These are phyloP conservation scores for Triticum turgidum DNA, from an alignment of 176 grass and related monocot species.

Conservation along the genomic window DNA sequence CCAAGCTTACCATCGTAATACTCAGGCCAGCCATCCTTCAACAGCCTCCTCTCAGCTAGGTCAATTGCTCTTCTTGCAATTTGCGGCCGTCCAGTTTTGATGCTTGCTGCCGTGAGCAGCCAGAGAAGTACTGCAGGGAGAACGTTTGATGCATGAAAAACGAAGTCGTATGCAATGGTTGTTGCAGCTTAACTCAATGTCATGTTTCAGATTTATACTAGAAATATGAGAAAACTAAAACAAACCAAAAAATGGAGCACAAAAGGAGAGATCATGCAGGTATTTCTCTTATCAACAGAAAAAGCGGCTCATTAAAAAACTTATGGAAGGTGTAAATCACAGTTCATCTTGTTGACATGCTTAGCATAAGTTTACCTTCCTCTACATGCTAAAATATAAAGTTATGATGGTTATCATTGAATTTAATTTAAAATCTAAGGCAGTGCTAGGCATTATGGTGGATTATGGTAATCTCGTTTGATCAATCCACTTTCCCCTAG, in stretches of 20 bases:
- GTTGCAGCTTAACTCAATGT: neutral
- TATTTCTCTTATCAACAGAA: neutral
- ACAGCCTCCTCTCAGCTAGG: constrained; percentile 63
- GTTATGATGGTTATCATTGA: neutral
- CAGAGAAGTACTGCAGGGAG: constrained; percentile 73
- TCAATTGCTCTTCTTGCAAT: constrained; percentile 79
- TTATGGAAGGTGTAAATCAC: neutral
- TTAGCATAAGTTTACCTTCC: neutral
- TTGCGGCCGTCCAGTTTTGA: constrained; percentile 80
- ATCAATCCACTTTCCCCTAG: neutral
- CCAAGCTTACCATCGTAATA: constrained; percentile 94
- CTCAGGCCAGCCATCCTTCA: constrained; percentile 93
- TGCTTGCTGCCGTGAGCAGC: constrained; percentile 84
- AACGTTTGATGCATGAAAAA: neutral
- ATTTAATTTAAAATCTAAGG: neutral
- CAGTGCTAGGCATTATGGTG: neutral
- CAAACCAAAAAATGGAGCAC: neutral
- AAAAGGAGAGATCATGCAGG: neutral
- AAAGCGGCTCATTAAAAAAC: neutral
- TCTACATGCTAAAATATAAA: neutral
- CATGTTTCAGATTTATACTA: neutral
- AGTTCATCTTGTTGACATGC: neutral
- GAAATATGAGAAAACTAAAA: constrained; percentile 17
- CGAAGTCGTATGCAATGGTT: neutral
- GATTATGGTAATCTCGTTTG: neutral